Conservation (phyloP, 305 asterid species). For the Rubia occidens region DNA sequence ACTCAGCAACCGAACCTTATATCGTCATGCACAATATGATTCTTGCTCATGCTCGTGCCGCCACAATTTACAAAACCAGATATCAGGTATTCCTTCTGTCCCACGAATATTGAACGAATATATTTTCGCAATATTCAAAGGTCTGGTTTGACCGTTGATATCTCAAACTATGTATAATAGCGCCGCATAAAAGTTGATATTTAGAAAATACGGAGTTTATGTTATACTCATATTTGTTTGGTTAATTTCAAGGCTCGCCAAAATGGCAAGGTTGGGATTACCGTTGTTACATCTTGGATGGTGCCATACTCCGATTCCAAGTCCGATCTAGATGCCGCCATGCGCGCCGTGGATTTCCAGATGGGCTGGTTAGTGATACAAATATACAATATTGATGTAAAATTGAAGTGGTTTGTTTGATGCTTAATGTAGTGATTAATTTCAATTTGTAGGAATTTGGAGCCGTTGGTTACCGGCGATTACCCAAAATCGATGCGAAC, state of each 20-base stretch:
- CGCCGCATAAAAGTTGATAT: too few species aligned
- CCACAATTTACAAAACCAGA: background rate
- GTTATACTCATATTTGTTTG: background rate
- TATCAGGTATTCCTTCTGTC: background rate
- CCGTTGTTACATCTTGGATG: background rate
- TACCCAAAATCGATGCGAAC: slow-evolving; percentile 11
- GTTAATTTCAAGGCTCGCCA: background rate
- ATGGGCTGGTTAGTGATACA: background rate
- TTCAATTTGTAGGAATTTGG: slow-evolving; percentile 11
- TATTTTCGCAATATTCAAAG: too few species aligned
- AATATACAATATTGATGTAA: background rate
- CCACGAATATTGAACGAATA: too few species aligned
- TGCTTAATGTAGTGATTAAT: too few species aligned
- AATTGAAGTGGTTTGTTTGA: background rate
- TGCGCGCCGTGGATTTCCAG: background rate
- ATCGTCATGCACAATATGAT: background rate
- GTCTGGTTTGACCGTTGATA: too few species aligned
- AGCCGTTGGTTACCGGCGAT: slow-evolving; percentile 10
- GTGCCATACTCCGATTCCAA: background rate
- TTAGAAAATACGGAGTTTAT: too few species aligned
- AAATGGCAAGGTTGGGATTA: background rate
- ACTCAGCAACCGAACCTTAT: background rate
- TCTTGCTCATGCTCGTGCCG: background rate
- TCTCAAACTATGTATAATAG: too few species aligned
- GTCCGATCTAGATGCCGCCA: background rate